A percentile compares a stretch with the other conserved stretches of the same genome.
Conservation (phyloP, 2,329 filamentous ascomycete species). For the Neobulgaria alba region DNA sequence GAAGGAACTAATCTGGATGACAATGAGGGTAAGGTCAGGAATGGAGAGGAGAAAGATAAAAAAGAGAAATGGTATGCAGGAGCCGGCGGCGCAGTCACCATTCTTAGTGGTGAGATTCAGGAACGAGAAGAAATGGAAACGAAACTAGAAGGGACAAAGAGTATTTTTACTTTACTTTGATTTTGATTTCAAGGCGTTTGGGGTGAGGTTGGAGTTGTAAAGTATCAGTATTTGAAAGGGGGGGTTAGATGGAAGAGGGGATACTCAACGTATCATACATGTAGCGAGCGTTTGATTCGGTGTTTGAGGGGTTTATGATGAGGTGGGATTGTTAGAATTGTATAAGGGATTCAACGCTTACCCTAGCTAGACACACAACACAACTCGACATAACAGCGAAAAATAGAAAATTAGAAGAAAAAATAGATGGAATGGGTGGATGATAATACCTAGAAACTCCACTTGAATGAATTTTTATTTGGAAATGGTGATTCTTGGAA, state of each 20-base stretch:
- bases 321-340: background rate
- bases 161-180: too few relatives aligned
- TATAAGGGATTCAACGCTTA: background rate
- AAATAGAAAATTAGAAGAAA: background rate
- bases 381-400: background rate
- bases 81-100: constrained; percentile 84
- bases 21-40: constrained; percentile 16
- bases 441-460: too few relatives aligned
- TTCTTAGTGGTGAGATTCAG: constrained; percentile 66
- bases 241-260: background rate
- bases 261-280: constrained; percentile 17
- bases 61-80: constrained; percentile 71
- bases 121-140: constrained; percentile 89
- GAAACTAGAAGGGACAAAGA: constrained; percentile 39
- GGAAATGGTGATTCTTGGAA: too few relatives aligned
- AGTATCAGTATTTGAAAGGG: background rate
- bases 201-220: background rate
- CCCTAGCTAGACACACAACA: background rate
- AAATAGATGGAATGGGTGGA: constrained; percentile 1
- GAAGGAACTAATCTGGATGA: too few relatives aligned
- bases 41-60: constrained; percentile 19
- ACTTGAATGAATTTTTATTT: background rate
- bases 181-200: constrained; percentile 3
- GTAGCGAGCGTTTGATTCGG: background rate
- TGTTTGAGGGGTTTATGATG: background rate